Conservation (phyloP, 805 yeast genomes). For the Jamesozyma gamospora region DNA sequence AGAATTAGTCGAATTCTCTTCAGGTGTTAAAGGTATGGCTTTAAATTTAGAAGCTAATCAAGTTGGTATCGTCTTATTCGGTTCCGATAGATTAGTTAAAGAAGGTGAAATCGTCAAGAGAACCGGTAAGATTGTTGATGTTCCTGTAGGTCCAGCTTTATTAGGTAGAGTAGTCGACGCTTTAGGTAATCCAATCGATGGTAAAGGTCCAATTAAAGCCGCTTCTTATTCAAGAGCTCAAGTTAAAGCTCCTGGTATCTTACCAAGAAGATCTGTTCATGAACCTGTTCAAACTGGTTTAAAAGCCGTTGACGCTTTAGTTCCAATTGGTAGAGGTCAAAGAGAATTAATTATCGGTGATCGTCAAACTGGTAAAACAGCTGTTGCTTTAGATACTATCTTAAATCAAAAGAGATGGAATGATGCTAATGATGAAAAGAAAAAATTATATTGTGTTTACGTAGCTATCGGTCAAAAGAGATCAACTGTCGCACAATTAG, state of each 20-base stretch:
- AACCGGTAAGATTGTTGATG: conserved; percentile 98
- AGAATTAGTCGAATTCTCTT: conserved; percentile 97
- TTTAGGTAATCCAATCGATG: conserved; percentile 98
- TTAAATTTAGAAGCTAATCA: conserved; percentile 99
- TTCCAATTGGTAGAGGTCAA: conserved; percentile 99
- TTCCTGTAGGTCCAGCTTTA: conserved; percentile 96
- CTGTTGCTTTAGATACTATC: conserved; percentile 96
- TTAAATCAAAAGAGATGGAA: conserved; percentile 99
- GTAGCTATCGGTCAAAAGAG: conserved; percentile 99
- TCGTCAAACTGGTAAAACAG: conserved; percentile 99
- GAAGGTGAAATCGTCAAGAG: conserved; percentile 99
- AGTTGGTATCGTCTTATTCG: conserved; percentile 99
- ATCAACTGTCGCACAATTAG: conserved; percentile 99
- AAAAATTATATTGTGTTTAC: conserved; percentile 99
- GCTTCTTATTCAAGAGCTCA: conserved; percentile 87
- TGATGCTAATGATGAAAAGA: conserved; percentile 85
- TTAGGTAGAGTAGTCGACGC: conserved; percentile 99
- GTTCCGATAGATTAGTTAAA: conserved; percentile 96
- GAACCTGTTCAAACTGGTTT: conserved; percentile 99
- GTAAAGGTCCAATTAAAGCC: conserved; percentile 95
- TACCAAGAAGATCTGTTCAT: conserved; percentile 96
- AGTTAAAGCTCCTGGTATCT: conserved; percentile 99
- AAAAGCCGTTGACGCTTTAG: conserved; percentile 97
- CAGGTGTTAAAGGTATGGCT: conserved; percentile 99
- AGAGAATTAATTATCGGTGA: conserved; percentile 99